Evolutionary conservation across 73 alveolate genomes (phyloP), one percentile per base, ranked within the genome.

Genomic region (Effrenium voratum): DNA sequence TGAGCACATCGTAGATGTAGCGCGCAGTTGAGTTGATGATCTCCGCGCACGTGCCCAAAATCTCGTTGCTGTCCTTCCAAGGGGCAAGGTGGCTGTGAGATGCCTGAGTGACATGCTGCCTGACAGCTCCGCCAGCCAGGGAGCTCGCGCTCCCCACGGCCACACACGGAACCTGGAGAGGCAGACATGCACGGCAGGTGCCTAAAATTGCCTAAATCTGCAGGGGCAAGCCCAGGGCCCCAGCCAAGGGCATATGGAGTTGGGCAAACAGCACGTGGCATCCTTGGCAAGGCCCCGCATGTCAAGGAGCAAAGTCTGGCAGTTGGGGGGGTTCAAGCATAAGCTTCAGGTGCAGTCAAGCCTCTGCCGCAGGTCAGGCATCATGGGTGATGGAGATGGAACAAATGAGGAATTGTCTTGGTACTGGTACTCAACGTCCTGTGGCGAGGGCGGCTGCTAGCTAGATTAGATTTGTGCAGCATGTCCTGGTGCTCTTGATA

Each of bases 231-330:
- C 40, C 59, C 38, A 50, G 30, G 83, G 34, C 45, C 6, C 44
- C 3, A 28, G 45, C 97, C 97, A n/a, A 90, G 97, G 30, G 97
- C 97, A 47, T 90, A 90, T 3, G 97, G 97, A 22, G 97, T 90
- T 5, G 97, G 97, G 75, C 97, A 90, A 43, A 90, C 97, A n/a
- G 97, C 97, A n/a, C 97, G 97, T 32, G 97, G 97, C 97, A 90
- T 90, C 97, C 97, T 90, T 34, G 73, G 22, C 72, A 30, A 46
- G 46, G 41, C 45, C 6, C 72, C 28, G 28, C 63, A 77, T 6
- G 26, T 26, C n/a, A 3, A 16, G 80, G 59, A 43, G n/a, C 47
- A 41, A 47, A 30, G 26, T 10, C 30, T 76, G 38, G 41, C 5
- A 30, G 34, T 57, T 44, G 50, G 40, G 16, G 12, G 3, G 34